phyloP scores from a whole-genome alignment of 1,284 basidiomycete genomes.

The Sporisorium graminicola region DNA sequence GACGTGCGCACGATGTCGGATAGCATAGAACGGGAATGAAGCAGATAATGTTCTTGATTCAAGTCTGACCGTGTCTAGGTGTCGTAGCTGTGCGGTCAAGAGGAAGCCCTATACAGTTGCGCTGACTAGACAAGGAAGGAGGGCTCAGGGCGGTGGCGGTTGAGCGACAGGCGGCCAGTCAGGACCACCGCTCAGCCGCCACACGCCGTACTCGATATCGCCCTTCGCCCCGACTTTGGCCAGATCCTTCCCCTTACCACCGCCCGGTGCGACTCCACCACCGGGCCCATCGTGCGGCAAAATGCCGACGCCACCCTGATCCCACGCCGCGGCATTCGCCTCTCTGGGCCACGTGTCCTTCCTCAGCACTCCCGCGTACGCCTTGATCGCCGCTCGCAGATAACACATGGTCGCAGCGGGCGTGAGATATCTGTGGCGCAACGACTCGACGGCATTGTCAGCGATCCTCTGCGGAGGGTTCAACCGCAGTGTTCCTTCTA shows the following conservation, averaged over 20 bases:
- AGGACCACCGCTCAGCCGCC: constrained; percentile 40
- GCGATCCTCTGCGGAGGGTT: constrained; percentile 49
- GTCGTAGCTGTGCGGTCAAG: background rate
- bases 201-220: constrained; percentile 58
- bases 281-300: constrained; percentile 32
- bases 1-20: background rate
- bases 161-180: constrained; percentile 40
- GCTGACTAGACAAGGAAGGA: background rate
- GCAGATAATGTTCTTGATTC: background rate
- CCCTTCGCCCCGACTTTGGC: constrained; percentile 35
- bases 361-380: constrained; percentile 31
- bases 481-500: background rate
- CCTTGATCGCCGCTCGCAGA: constrained; percentile 40
- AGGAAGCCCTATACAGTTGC: background rate
- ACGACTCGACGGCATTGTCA: constrained; percentile 38
- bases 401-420: constrained; percentile 57
- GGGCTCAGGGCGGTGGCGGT: background rate
- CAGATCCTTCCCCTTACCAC: constrained; percentile 49
- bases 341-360: constrained; percentile 41
- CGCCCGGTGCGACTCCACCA: constrained; percentile 37
- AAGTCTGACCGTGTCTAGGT: background rate
- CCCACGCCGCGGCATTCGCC: constrained; percentile 29
- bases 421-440: constrained; percentile 52
- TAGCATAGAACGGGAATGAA: background rate
- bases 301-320: constrained; percentile 23